Conservation (phyloP, 2,329 filamentous ascomycete species). For the Pseudogymnoascus sp. region DNA sequence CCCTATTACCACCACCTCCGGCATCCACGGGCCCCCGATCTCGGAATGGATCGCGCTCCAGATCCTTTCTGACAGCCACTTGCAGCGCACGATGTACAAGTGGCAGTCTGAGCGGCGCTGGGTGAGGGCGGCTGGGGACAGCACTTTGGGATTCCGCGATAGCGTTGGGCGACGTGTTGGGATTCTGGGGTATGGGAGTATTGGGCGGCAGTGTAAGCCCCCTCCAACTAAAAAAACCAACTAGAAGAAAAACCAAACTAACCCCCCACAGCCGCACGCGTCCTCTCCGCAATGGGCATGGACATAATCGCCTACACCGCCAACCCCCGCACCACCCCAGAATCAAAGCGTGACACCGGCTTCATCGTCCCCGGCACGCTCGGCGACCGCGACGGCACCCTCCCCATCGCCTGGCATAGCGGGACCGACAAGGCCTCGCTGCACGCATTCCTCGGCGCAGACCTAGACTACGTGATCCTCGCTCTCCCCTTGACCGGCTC, state of each 20-base stretch:
- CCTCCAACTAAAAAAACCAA: not conserved
- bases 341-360: slow-evolving; percentile 48
- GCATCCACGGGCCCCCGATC: slow-evolving; percentile 47
- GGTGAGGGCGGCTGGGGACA: slow-evolving; percentile 29
- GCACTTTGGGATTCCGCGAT: slow-evolving; percentile 36
- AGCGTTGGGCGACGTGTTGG: slow-evolving; percentile 52
- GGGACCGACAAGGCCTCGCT: slow-evolving; percentile 28
- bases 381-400: slow-evolving; percentile 31
- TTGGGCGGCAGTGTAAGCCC: slow-evolving; percentile 35
- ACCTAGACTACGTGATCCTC: slow-evolving; percentile 33
- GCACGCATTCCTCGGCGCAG: slow-evolving; percentile 29
- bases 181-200: slow-evolving; percentile 35
- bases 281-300: slow-evolving; percentile 52
- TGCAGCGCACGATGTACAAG: slow-evolving; percentile 47
- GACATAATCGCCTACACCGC: slow-evolving; percentile 60
- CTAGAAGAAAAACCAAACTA: not conserved
- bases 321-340: slow-evolving; percentile 48
- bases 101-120: slow-evolving; percentile 51
- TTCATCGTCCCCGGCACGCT: slow-evolving; percentile 59
- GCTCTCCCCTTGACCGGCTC: slow-evolving; percentile 31
- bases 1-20: slow-evolving; percentile 29
- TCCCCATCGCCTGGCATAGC: slow-evolving; percentile 32
- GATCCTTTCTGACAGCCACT: slow-evolving; percentile 48
- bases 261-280: slow-evolving; percentile 38
- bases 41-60: slow-evolving; percentile 62